These are phyloP conservation scores for Coemansia sp. DNA, from an alignment of 192 early-diverging fungal genomes.

Conservation along the genomic window DNA sequence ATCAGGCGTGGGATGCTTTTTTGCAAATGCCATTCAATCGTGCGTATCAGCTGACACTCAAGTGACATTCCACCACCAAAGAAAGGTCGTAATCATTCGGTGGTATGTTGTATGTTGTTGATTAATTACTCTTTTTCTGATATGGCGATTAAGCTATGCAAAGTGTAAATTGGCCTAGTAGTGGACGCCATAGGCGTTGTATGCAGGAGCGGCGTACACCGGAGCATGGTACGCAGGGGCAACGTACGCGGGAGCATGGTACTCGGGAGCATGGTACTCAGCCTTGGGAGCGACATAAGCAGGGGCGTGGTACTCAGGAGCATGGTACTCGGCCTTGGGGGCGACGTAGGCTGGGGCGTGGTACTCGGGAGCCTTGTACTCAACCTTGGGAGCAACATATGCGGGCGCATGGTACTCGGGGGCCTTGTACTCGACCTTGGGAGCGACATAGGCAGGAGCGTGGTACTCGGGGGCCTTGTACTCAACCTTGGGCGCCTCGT, in stretches of 20 bases:
- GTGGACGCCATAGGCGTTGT: slow-evolving; percentile 1
- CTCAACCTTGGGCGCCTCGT: slow-evolving; percentile 9
- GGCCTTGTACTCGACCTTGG: slow-evolving; percentile 14
- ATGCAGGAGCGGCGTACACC: slow-evolving; percentile 1
- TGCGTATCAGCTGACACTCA: not conserved
- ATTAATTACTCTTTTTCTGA: not conserved
- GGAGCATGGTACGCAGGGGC: slow-evolving; percentile 17
- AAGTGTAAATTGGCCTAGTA: not conserved
- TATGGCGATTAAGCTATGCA: not conserved
- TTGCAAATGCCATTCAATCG: not conserved
- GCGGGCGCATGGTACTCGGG: slow-evolving; percentile 10
- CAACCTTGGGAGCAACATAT: slow-evolving; percentile 8
- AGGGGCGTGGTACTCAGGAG: slow-evolving; percentile 5
- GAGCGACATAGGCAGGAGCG: slow-evolving; percentile 9
- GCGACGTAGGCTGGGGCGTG: slow-evolving; percentile 1
- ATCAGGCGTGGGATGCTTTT: not conserved
- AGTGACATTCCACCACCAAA: not conserved
- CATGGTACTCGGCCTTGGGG: slow-evolving; percentile 10
- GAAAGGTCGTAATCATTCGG: not conserved
- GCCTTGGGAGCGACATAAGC: not conserved
- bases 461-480: slow-evolving; percentile 20
- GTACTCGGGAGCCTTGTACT: slow-evolving; percentile 14
- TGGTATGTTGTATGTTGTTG: not conserved
- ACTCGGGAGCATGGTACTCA: slow-evolving; percentile 16
- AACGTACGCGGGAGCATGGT: slow-evolving; percentile 13